Conservation (phyloP, 2,329 filamentous ascomycete species). For the Aaosphaeria arxii region DNA sequence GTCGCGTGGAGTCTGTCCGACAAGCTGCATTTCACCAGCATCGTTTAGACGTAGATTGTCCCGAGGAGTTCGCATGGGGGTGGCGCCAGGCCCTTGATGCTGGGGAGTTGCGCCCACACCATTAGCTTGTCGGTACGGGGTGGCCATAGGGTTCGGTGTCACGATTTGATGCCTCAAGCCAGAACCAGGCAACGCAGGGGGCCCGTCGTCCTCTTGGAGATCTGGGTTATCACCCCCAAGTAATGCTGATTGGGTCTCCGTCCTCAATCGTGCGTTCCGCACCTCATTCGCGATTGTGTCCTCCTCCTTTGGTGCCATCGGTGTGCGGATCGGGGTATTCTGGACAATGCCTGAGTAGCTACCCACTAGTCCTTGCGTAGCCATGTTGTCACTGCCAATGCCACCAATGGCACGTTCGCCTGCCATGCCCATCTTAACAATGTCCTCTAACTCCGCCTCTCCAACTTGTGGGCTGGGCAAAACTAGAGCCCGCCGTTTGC, state of each 20-base stretch:
- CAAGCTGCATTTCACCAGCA: slow-evolving; percentile 64
- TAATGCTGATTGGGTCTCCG: slow-evolving; percentile 88
- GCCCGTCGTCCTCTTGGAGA: slow-evolving; percentile 74
- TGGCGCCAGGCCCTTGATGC: slow-evolving; percentile 65
- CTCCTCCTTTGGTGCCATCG: slow-evolving; percentile 85
- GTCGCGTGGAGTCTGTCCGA: slow-evolving; percentile 74
- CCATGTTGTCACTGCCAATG: slow-evolving; percentile 75
- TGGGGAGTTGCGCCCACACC: slow-evolving; percentile 64
- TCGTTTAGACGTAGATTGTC: slow-evolving; percentile 84
- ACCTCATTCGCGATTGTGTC: slow-evolving; percentile 97
- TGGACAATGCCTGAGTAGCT: slow-evolving; percentile 81
- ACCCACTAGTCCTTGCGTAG: slow-evolving; percentile 80
- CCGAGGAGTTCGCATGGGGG: slow-evolving; percentile 82
- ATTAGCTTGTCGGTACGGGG: slow-evolving; percentile 67
- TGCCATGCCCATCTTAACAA: slow-evolving; percentile 97
- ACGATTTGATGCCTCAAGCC: slow-evolving; percentile 76
- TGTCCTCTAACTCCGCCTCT: slow-evolving; percentile 90
- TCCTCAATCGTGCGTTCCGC: slow-evolving; percentile 85
- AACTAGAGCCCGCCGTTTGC: slow-evolving; percentile 80
- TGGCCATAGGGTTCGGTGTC: slow-evolving; percentile 96
- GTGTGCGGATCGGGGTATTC: slow-evolving; percentile 85
- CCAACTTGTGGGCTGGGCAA: slow-evolving; percentile 88
- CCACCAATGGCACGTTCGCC: slow-evolving; percentile 83
- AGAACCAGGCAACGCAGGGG: slow-evolving; percentile 84
- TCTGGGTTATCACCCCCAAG: slow-evolving; percentile 93